These are phyloP conservation scores for Sphaerostilbella broomeana DNA, from an alignment of 2,329 filamentous ascomycete species.

Conservation along the genomic window DNA sequence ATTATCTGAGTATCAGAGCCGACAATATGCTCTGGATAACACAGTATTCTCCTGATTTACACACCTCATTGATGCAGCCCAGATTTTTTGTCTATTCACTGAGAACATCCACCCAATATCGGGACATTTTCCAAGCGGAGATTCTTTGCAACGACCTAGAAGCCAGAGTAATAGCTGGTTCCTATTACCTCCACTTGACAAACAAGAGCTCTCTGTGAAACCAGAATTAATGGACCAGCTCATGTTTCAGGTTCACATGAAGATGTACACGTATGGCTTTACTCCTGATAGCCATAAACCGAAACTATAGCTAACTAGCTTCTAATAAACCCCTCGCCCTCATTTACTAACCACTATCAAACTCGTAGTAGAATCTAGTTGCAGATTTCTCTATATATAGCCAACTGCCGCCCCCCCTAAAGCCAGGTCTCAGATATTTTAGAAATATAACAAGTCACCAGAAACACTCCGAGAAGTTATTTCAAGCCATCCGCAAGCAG, in stretches of 20 bases:
- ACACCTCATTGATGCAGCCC: slow-evolving; percentile 6
- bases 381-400: slow-evolving; percentile 2
- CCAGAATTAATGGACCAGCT: slow-evolving; percentile 4
- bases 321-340: slow-evolving; percentile 2
- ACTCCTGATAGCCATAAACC: neutral
- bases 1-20: neutral
- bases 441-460: neutral
- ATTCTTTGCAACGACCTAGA: slow-evolving; percentile 5
- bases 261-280: slow-evolving; percentile 8
- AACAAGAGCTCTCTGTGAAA: slow-evolving; percentile 1
- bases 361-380: neutral
- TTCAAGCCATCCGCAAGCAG: slow-evolving; percentile 4
- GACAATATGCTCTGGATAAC: slow-evolving; percentile 1
- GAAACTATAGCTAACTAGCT: neutral
- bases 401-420: slow-evolving; percentile 1
- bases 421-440: neutral
- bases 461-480: slow-evolving; percentile 4
- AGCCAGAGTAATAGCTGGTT: slow-evolving; percentile 6
- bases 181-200: slow-evolving; percentile 2
- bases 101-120: neutral
- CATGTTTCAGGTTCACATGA: slow-evolving; percentile 12
- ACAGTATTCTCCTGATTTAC: slow-evolving; percentile 3
- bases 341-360: slow-evolving; percentile 5
- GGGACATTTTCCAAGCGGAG: neutral
- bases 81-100: slow-evolving; percentile 5